Evolutionary conservation across 768 basidiomycete species (phyloP).

Genomic region (Calocybe gangraenosa): DNA sequence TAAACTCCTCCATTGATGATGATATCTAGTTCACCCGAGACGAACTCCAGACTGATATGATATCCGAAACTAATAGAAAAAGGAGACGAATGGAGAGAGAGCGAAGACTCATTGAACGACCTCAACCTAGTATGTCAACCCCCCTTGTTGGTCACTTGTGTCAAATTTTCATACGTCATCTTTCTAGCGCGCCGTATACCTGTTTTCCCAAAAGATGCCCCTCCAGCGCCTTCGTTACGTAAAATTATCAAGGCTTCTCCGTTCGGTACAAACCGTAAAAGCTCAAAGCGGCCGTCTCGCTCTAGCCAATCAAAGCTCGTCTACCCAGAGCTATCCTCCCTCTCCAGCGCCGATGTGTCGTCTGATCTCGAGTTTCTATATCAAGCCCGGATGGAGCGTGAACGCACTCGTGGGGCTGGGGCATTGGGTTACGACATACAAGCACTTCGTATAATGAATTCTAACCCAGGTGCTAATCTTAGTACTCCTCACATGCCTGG

Average conservation of each 20-base stretch:
- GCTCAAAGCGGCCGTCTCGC: constrained; percentile 15
- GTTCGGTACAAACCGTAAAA: constrained; percentile 31
- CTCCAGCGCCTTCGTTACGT: constrained; percentile 59
- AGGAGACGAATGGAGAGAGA: constrained; percentile 83
- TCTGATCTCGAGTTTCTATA: constrained; percentile 53
- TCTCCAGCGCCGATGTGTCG: constrained; percentile 44
- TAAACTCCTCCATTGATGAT: constrained; percentile 8
- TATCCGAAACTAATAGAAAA: constrained; percentile 86
- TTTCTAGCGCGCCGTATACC: constrained; percentile 69
- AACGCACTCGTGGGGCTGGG: constrained; percentile 11
- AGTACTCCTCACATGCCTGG: not conserved
- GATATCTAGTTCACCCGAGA: constrained; percentile 62
- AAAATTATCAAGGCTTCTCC: constrained; percentile 62
- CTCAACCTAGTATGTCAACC: constrained; percentile 56
- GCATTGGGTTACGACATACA: constrained; percentile 13
- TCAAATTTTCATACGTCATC: too few relatives aligned
- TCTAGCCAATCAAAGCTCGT: constrained; percentile 24
- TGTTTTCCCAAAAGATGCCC: constrained; percentile 42
- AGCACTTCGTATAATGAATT: constrained; percentile 7
- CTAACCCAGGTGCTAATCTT: constrained; percentile 9
- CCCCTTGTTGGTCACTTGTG: too few relatives aligned
- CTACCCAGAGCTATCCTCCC: constrained; percentile 43
- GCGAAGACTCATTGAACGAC: constrained; percentile 71
- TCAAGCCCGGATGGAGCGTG: constrained; percentile 34
- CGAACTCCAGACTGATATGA: constrained; percentile 81